phyloP scores from a whole-genome alignment of 129 eudicot genomes.

The Chrysanthemum seticuspe region DNA sequence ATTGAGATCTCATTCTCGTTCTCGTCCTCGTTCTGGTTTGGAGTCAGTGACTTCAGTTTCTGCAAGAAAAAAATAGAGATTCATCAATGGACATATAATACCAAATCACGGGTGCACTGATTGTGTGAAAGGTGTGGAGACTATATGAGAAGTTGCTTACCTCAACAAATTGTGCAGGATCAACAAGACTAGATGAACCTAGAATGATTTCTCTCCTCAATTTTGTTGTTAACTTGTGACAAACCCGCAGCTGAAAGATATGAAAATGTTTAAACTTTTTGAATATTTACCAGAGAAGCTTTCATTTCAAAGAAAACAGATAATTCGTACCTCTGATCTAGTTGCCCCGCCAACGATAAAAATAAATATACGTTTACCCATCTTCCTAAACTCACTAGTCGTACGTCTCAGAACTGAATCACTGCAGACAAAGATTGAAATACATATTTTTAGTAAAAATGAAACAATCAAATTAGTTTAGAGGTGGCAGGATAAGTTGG shows the following conservation, averaged over 20 bases:
- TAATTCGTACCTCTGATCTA: constrained; percentile 71
- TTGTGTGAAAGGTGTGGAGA: neutral
- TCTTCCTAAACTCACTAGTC: constrained; percentile 73
- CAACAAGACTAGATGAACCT: constrained; percentile 88
- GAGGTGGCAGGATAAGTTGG: neutral
- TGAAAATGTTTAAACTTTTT: neutral
- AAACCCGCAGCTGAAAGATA: constrained; percentile 63
- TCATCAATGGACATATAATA: neutral
- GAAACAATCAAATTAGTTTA: neutral
- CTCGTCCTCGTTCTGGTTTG: constrained; percentile 18
- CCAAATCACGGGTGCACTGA: neutral
- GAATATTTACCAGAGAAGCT: neutral
- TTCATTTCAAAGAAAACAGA: neutral
- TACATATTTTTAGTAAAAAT: neutral
- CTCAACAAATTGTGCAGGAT: constrained; percentile 82
- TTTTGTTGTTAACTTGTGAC: constrained; percentile 74
- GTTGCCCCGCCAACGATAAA: constrained; percentile 98
- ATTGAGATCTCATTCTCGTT: constrained; percentile 51
- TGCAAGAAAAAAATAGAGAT: constrained; percentile 31
- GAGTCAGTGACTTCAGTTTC: constrained; percentile 68
- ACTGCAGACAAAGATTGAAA: constrained; percentile 35
- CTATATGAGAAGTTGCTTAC: constrained; percentile 33
- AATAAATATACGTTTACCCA: constrained; percentile 88
- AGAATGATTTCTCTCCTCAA: constrained; percentile 71
- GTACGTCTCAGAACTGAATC: constrained; percentile 75